Evolutionary conservation across 2,329 filamentous ascomycete genomes (phyloP), one percentile per base, ranked within the genome.

Genomic region (Paecilomyces fulvus): DNA sequence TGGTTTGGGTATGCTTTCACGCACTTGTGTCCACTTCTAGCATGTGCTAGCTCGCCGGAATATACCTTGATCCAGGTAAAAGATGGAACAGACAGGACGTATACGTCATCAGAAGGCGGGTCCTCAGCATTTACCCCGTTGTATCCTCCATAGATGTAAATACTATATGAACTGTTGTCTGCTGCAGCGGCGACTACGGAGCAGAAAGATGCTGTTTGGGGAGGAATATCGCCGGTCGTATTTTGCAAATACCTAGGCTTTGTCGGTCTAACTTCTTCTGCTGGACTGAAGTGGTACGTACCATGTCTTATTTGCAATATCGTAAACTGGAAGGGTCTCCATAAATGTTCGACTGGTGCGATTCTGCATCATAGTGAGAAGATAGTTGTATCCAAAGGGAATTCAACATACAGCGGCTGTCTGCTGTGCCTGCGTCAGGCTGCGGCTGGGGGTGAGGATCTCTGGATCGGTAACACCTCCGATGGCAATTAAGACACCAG

Each of bases 1-100:
- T 75, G 66, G 23, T 80, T 75, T 0, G 85, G 84, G 65, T 82
- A 73, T 1, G 67, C 59, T 53, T 65, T 68, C 23, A 70, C 58
- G 56, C 72, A 75, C 30, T 63, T 61, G 58, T 74, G 67, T 2
- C 64, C 63, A 17, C 63, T 64, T 31, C 69, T 64, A 17, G 66
- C 68, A 51, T 63, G 60, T 21, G 52, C 17, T 10, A 14, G 21
- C 14, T 53, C 55, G 3, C 67, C 65, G 7, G 59, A 55, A 49
- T 61, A 59, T 2, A 55, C 66, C 37, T 67, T 69, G 46, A 67
- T 59, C 70, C 70, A 72, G 20, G 55, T 63, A 49, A 72, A 72
- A 3, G 69, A 69, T 28, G 70, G 69, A 3, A 72, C 57, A 2
- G 70, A 71, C 8, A 72, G 61, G 14, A 71, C 61, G 56, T 70